phyloP scores from a whole-genome alignment of 2,329 filamentous ascomycete genomes.

The Scytalidium sp. region DNA sequence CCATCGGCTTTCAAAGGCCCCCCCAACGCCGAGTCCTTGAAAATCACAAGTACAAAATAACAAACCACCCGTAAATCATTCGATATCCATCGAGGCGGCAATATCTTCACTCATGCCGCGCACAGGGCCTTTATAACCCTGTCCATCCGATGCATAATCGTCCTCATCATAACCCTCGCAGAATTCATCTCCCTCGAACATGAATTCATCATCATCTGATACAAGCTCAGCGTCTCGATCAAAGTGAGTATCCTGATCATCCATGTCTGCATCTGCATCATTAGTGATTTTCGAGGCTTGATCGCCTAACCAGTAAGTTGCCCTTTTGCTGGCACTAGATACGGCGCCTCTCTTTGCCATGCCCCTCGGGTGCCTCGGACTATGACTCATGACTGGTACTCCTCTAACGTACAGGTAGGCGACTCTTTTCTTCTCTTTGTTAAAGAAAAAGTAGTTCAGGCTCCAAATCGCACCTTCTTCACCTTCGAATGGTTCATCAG shows the following conservation, averaged over 20 bases:
- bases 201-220: constrained; percentile 41
- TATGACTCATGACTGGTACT: constrained; percentile 72
- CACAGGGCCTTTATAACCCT: constrained; percentile 42
- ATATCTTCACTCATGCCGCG: constrained; percentile 62
- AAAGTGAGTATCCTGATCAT: constrained; percentile 35
- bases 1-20: not conserved
- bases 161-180: constrained; percentile 31
- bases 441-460: constrained; percentile 97
- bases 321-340: constrained; percentile 71
- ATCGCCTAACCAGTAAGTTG: constrained; percentile 84
- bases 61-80: constrained; percentile 15
- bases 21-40: not conserved
- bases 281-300: constrained; percentile 41
- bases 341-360: constrained; percentile 22
- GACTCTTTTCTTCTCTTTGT: constrained; percentile 85
- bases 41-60: not conserved
- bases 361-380: constrained; percentile 43
- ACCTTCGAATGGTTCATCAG: constrained; percentile 86
- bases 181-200: constrained; percentile 45
- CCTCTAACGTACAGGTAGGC: constrained; percentile 91
- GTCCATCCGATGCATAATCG: constrained; percentile 31
- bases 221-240: constrained; percentile 41
- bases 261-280: constrained; percentile 34
- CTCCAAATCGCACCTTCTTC: constrained; percentile 95
- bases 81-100: constrained; percentile 61